Evolutionary conservation across 164 flowering plant species (phyloP), one percentile per base, ranked within the genome.

Genomic region (Euptelea pleiosperma): DNA sequence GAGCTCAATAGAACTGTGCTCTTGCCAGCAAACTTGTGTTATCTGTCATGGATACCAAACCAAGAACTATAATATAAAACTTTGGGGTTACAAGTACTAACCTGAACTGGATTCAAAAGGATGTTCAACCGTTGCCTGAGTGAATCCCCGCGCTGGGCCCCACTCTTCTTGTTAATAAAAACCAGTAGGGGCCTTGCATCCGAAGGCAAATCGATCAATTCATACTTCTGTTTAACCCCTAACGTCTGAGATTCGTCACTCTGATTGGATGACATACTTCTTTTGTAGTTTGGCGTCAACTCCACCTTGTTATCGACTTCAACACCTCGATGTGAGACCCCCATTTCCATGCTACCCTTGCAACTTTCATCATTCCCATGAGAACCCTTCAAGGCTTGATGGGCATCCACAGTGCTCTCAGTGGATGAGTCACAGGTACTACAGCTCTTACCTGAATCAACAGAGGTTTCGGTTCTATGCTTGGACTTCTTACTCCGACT

Each of bases 21-120:
- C 48, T 8, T 19, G 12, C 8, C 26, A 10, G 29, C 8, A 45
- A 45, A 45, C 49, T 22, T 45, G 28, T 9, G 28, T 25, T 22
- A 3, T 8, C 15, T 2, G n/a, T n/a, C n/a, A n/a, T n/a, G 33
- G 25, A n/a, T 6, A 0, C 2, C 28, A 26, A 47, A 4, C n/a
- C 31, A 47, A 14, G 3, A 25, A 28, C 5, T 15, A 28, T 14
- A 12, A n/a, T n/a, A n/a, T n/a, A n/a, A 12, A 46, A 31, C 1
- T 9, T 16, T 39, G 26, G 14, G 51, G 26, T 52, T 36, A n/a
- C 3, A 24, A 21, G 16, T 16, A 61, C 70, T 68, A 24, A 90
- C 99, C 96, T 93, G 99, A 14, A 80, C 88, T 68, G 99, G 99
- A 76, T 93, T 93, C 66, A 93, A 52, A 44, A 93, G 95, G 49